Evolutionary conservation across 352 stramenopile genomes (phyloP).

Genomic region (Globisporangium canariense): DNA sequence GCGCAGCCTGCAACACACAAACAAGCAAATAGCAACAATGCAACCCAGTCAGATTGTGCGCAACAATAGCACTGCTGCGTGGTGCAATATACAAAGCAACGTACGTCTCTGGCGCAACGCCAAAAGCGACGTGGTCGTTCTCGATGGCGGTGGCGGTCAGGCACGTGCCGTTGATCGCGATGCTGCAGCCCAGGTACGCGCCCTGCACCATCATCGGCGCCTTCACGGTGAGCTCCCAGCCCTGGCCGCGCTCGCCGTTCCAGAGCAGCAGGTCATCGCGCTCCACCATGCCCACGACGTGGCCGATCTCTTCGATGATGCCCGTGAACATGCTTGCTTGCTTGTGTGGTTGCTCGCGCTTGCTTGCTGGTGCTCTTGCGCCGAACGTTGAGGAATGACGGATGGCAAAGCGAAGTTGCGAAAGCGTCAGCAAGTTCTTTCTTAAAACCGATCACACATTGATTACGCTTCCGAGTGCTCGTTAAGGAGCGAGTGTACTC

Average conservation of each 20-base stretch:
- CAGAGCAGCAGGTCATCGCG: conserved; percentile 93
- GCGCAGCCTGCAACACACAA: conserved; percentile 48
- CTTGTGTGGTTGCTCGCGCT: neutral
- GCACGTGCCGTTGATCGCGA: conserved; percentile 97
- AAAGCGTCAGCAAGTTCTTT: no score
- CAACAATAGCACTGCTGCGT: neutral
- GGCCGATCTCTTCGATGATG: conserved; percentile 98
- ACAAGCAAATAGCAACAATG: neutral
- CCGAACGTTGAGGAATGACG: conserved; percentile 5
- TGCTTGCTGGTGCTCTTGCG: neutral
- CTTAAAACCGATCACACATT: no score
- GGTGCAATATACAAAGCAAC: neutral
- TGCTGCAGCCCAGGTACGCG: conserved; percentile 92
- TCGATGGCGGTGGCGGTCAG: conserved; percentile 95
- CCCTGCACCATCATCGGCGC: conserved; percentile 79
- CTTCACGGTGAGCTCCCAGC: conserved; percentile 88
- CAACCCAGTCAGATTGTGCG: neutral
- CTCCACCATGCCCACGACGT: conserved; percentile 90
- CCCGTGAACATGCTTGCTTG: conserved; percentile 92
- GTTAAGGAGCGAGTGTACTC: no score
- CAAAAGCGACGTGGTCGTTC: conserved; percentile 87
- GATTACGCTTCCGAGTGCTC: no score
- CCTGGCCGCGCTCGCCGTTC: conserved; percentile 90
- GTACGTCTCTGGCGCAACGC: conserved; percentile 94
- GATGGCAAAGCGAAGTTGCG: neutral